Percentiles rank a stretch among this genome's conserved stretches.
Evolutionary conservation across 495 filamentous ascomycete genomes (phyloP).

Genomic region (Aspergillus asperescens): DNA sequence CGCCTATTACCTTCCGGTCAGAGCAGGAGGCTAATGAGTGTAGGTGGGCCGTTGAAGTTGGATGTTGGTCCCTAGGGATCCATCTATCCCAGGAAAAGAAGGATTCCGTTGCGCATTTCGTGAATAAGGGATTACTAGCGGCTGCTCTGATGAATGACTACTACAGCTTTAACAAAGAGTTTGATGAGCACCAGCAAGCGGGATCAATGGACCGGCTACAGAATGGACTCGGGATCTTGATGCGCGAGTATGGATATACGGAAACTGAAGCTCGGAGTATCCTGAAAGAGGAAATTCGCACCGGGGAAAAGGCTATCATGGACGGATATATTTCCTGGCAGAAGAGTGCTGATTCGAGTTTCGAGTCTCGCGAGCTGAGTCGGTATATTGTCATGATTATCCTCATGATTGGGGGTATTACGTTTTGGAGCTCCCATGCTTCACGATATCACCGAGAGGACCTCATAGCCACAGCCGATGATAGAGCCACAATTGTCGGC

Average conservation of each 20-base stretch:
- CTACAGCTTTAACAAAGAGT: conserved; percentile 1
- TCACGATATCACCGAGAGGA: neutral
- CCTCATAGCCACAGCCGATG: neutral
- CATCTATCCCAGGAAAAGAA: neutral
- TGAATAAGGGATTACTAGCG: neutral
- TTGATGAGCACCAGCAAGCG: neutral
- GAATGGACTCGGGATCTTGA: neutral
- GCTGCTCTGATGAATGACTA: neutral
- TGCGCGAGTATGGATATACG: neutral
- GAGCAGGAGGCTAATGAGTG: neutral
- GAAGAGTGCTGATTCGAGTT: neutral
- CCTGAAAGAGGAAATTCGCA: neutral
- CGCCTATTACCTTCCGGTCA: neutral
- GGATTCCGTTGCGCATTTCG: neutral
- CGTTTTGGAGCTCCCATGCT: conserved; percentile 1
- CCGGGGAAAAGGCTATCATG: neutral
- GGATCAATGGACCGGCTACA: neutral
- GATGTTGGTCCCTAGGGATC: neutral
- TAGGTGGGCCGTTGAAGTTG: neutral
- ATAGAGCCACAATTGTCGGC: neutral
- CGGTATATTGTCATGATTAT: neutral
- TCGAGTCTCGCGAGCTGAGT: neutral
- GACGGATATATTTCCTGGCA: neutral
- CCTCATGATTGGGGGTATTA: neutral
- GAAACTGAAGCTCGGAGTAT: neutral